phyloP scores from a whole-genome alignment of 1,284 basidiomycete species.

The Papiliotrema terrestris region DNA sequence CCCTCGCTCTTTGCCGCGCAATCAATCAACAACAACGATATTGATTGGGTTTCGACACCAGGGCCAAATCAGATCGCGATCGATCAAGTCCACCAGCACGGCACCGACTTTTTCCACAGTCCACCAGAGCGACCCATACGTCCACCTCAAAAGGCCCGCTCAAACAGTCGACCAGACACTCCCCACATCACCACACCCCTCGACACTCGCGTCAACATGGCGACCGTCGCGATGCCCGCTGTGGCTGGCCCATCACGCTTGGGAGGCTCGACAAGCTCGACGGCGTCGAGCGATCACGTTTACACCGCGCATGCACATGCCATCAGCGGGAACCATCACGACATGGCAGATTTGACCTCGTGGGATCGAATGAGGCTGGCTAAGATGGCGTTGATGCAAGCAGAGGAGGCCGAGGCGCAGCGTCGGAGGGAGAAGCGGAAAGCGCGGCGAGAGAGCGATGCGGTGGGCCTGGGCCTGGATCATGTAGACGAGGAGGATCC shows the following conservation, averaged over 20 bases:
- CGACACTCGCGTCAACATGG: not conserved
- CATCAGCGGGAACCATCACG: not conserved
- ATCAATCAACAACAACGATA: too few relatives aligned
- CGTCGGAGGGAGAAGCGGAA: not conserved
- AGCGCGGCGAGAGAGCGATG: not conserved
- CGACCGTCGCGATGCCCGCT: not conserved
- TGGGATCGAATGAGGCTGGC: slow-evolving; percentile 15
- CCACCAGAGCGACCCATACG: not conserved
- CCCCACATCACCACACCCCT: not conserved
- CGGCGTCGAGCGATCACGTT: not conserved
- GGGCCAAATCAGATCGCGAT: too few relatives aligned
- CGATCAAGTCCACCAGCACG: too few relatives aligned
- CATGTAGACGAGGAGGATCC: not conserved
- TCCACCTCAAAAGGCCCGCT: not conserved
- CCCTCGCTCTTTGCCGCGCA: too few relatives aligned
- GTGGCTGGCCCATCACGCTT: not conserved
- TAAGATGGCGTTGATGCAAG: slow-evolving; percentile 6
- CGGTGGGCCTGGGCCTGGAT: not conserved
- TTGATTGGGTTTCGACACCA: too few relatives aligned
- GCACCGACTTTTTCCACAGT: not conserved
- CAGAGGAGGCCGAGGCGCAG: slow-evolving; percentile 9
- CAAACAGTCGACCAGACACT: not conserved
- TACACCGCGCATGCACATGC: not conserved
- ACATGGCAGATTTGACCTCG: slow-evolving; percentile 1
- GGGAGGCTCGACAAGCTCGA: not conserved